Evolutionary conservation across 1,284 basidiomycete genomes (phyloP).

Genomic region (Kwoniella shivajii): DNA sequence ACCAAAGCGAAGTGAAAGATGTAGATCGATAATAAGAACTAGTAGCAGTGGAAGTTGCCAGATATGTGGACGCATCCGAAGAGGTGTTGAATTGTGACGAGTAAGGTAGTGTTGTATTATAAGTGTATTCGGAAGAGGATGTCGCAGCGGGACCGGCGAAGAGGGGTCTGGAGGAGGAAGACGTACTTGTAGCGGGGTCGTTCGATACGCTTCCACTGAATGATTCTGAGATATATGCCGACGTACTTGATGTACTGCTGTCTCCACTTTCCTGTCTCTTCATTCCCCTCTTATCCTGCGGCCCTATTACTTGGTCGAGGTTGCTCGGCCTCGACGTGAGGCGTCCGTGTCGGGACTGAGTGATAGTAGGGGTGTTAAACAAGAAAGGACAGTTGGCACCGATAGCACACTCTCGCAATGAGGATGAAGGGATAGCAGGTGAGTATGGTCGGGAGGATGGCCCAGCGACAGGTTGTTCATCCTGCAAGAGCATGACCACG

Average conservation of each 20-base stretch:
- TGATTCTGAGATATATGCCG: background rate
- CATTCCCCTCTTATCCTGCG: background rate
- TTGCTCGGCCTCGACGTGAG: background rate
- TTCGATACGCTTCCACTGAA: background rate
- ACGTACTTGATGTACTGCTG: background rate
- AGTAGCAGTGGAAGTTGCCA: constrained; percentile 1
- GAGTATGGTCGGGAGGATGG: constrained; percentile 21
- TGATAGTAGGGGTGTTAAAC: constrained; percentile 1
- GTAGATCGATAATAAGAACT: constrained; percentile 14
- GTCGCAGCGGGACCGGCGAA: background rate
- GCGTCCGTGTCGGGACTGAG: background rate
- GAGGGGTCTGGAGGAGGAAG: background rate
- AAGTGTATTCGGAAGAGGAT: background rate
- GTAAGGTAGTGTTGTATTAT: constrained; percentile 11
- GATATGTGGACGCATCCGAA: background rate
- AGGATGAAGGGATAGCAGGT: background rate
- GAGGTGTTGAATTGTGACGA: constrained; percentile 1
- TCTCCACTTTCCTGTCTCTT: constrained; percentile 5
- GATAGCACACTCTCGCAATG: background rate
- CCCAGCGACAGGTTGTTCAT: constrained; percentile 22
- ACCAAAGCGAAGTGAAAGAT: constrained; percentile 22
- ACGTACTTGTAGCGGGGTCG: background rate
- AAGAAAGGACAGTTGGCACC: background rate
- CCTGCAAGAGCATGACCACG: background rate
- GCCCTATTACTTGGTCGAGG: background rate